Evolutionary conservation across 441 rosid genomes (phyloP), one percentile per base, ranked within the genome.

Genomic region (Hura crepitans): DNA sequence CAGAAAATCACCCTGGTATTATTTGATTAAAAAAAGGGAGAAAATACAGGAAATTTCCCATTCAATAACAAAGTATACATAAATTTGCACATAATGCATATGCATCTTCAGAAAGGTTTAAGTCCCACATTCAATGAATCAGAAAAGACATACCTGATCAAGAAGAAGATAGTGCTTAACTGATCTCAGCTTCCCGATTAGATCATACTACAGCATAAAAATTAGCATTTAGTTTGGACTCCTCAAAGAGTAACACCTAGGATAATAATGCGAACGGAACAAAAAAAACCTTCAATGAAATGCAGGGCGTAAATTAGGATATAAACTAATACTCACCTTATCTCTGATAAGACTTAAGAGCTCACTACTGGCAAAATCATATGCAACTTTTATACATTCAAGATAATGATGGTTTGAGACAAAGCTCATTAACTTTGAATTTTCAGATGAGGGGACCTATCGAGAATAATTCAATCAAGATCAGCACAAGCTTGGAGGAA

Each of bases 131-230:
- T 49, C 22, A 35, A n/a, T 9, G 27, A 71, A 47, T 51, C 57
- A 72, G 12, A 64, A 65, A 12, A 45, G 28, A 68, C 63, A 70
- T 85, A 95, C 99, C 99, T 95, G 99, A 80, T 95, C 98, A 42
- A 92, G 97, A 73, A 95, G 99, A 79, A 92, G 96, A 83, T 92
- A 95, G 69, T 92, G 97, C 89, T 95, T 95, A 78, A 95, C 83
- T 42, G 97, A 92, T 74, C 87, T 80, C 78, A 95, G 77, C 87
- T 93, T 90, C 82, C 97, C 99, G 75, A 84, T 77, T 61, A 95
- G 86, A 78, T 90, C 99, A 83, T 90, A 89, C 99, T 95, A 74
- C 81, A 86, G 42, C 49, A 81, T 17, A 62, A 56, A 47, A 60
- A 53, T 25, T 42, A 51, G 12, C 53, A 25, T 73, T 74, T 39